These are phyloP conservation scores for Penicillium pancosmium DNA, from an alignment of 495 filamentous ascomycete species.

Conservation along the genomic window DNA sequence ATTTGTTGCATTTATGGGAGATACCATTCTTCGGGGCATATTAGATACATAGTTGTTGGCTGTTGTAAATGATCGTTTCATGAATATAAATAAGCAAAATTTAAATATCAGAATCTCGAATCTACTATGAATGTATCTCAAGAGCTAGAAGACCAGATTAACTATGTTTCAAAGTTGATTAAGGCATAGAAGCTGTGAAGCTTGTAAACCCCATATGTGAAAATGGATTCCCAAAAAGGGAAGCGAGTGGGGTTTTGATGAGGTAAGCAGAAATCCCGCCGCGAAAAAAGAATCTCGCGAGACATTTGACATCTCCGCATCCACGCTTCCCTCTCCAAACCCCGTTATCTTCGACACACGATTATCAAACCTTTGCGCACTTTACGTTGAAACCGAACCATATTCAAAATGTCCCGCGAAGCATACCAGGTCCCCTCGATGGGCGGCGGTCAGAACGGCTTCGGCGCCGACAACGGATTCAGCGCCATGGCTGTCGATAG, in stretches of 20 bases:
- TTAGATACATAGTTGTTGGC: neutral
- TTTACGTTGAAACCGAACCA: neutral
- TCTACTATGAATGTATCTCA: too few relatives aligned
- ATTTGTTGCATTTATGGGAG: constrained; percentile 20
- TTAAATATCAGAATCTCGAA: neutral
- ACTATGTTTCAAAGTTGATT: too few relatives aligned
- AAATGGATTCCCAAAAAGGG: neutral
- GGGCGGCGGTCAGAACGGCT: constrained; percentile 40
- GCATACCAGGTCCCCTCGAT: constrained; percentile 52
- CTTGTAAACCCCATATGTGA: neutral
- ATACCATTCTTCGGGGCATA: constrained; percentile 16
- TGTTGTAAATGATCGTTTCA: neutral
- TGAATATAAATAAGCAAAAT: neutral
- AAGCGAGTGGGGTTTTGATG: neutral
- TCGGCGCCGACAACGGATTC: constrained; percentile 37
- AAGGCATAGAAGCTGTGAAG: neutral
- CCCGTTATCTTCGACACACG: neutral
- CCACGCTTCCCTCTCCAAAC: neutral
- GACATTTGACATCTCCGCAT: constrained; percentile 5
- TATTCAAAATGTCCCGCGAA: constrained; percentile 49
- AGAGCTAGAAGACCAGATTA: too few relatives aligned
- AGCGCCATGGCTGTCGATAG: constrained; percentile 35
- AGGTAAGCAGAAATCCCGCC: constrained; percentile 4
- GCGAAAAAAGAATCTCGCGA: constrained; percentile 24
- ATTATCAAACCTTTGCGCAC: neutral